Percentiles rank a stretch among this genome's conserved stretches.
Evolutionary conservation across 805 yeast genomes (phyloP).

Genomic region (Suhomyces emberorum): DNA sequence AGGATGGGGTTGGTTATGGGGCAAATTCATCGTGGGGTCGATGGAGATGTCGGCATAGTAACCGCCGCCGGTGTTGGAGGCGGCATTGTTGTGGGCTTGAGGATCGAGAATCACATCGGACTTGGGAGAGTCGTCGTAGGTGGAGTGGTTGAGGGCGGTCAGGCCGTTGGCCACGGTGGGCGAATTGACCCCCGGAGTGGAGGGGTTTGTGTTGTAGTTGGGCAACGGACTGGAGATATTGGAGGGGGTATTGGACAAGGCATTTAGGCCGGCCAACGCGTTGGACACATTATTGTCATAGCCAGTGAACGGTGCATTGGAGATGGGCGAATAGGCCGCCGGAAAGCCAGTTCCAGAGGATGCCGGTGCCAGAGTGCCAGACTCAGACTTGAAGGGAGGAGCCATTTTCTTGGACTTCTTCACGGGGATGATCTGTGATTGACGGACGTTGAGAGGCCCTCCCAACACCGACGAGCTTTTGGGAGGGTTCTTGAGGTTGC

Average conservation of each 20-base stretch:
- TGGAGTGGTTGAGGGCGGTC: constrained; percentile 10
- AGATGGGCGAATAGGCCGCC: constrained; percentile 33
- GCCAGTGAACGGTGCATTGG: constrained; percentile 37
- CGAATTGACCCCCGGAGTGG: constrained; percentile 22
- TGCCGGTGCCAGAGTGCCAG: constrained; percentile 5
- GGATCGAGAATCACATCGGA: constrained; percentile 32
- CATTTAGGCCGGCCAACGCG: constrained; percentile 45
- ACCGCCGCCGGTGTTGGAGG: constrained; percentile 36
- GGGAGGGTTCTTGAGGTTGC: constrained; percentile 44
- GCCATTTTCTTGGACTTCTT: constrained; percentile 11
- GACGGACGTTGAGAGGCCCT: too few relatives aligned
- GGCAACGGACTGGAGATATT: constrained; percentile 27
- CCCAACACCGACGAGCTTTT: constrained; percentile 30
- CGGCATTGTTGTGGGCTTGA: constrained; percentile 23
- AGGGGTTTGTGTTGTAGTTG: constrained; percentile 16
- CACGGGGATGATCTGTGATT: constrained; percentile 6
- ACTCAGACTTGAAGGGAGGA: constrained; percentile 3
- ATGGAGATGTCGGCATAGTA: constrained; percentile 43
- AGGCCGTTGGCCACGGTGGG: constrained; percentile 12
- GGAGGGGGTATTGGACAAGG: constrained; percentile 35
- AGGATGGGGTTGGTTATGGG: constrained; percentile 38
- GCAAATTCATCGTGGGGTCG: constrained; percentile 46
- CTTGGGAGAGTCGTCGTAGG: constrained; percentile 27
- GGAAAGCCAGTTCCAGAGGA: constrained; percentile 19
- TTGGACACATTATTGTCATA: constrained; percentile 38